Evolutionary conservation across 2,329 filamentous ascomycete species (phyloP), one percentile per base, ranked within the genome.

Genomic region (Botrytis deweyae): DNA sequence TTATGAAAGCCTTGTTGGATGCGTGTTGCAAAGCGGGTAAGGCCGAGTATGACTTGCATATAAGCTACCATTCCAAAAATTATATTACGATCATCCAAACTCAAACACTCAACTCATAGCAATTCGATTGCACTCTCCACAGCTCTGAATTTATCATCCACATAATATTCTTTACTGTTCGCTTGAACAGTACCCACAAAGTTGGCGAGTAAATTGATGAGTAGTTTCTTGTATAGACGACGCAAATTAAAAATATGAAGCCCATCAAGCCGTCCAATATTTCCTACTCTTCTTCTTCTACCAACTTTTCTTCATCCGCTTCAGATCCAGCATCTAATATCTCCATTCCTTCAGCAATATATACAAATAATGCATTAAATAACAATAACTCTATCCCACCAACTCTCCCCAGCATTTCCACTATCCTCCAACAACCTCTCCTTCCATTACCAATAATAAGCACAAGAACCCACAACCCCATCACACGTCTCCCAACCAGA

Each of bases 151-250:
- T 42, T 64, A 42, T 40, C 38, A 42, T 64, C 40, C 14, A 25
- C 40, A 29, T 20, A 29, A 64, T 64, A 42, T 10, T 8, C 25
- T 44, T 64, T 6, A 42, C 38, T 42, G 62, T 42, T 64, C n/a
- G n/a, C 14, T 42, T 29, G 62, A 64, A 42, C 38, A 44, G 62
- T 42, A 44, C 14, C 38, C n/a, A 29, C 38, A 64, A 64, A n/a
- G 62, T 64, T 64, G 38, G 38, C 38, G 62, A 40, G 38, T 18
- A 64, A 64, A 44, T 64, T 64, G 62, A 64, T 64, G 62, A 29
- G 25, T 44, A 44, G 40, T 44, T 64, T 64, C 62, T 42, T 64
- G 9, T 64, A 64, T 42, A 64, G 62, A 64, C 38, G 62, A 20
- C 38, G 38, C 25, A 64, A 64, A 64, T 44, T 44, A 9, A 64